These are phyloP conservation scores for Stephanodiscus triporus DNA, from an alignment of 108 stramenopile species.

Conservation along the genomic window DNA sequence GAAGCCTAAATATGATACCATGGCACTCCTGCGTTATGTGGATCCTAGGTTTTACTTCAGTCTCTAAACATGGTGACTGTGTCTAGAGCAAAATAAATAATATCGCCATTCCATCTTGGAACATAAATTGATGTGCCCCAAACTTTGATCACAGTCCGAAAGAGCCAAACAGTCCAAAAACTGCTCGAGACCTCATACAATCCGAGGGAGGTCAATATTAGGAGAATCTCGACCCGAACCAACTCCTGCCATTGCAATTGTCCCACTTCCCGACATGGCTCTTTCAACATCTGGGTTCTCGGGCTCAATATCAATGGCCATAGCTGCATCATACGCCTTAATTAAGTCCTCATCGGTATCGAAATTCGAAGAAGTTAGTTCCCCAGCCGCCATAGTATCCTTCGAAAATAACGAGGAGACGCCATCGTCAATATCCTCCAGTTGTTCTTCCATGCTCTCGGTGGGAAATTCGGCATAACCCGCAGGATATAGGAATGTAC, in stretches of 20 bases:
- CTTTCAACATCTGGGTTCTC: slow-evolving; percentile 24
- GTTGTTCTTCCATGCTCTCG: neutral
- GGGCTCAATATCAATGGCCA: slow-evolving; percentile 38
- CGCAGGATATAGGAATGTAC: no score
- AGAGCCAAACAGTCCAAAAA: neutral
- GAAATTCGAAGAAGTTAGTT: slow-evolving; percentile 13
- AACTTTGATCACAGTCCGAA: neutral
- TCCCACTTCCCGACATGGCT: neutral
- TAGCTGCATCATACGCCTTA: slow-evolving; percentile 48
- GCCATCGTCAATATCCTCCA: slow-evolving; percentile 44
- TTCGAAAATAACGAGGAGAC: neutral
- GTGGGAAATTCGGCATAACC: neutral
- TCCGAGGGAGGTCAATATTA: neutral
- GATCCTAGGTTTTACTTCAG: no score
- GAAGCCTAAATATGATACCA: no score
- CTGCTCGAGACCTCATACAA: neutral
- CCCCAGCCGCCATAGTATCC: slow-evolving; percentile 30
- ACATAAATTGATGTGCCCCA: neutral
- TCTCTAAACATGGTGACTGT: no score
- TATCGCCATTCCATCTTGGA: neutral
- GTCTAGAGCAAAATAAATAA: no score
- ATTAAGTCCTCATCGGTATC: slow-evolving; percentile 43
- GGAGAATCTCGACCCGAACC: slow-evolving; percentile 4
- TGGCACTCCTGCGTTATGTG: no score
- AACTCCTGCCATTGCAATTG: slow-evolving; percentile 21